Evolutionary conservation across 345 rosid genomes (phyloP).

Genomic region (Camelina laxa): DNA sequence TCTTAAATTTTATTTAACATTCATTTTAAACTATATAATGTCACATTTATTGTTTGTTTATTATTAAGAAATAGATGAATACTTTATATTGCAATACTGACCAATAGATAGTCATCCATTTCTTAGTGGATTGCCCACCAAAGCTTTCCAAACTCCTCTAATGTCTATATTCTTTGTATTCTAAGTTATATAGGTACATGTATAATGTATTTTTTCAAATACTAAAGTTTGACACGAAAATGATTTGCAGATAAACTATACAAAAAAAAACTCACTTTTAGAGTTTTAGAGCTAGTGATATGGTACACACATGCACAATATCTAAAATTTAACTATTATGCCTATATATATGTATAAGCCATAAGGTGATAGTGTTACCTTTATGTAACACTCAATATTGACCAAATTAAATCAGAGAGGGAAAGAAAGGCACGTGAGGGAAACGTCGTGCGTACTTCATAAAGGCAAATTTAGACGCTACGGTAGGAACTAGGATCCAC

Average conservation of each 20-base stretch:
- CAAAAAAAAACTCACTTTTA: neutral
- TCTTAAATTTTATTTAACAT: conserved; percentile 8
- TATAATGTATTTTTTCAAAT: neutral
- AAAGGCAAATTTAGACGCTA: conserved; percentile 26
- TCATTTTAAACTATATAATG: conserved; percentile 18
- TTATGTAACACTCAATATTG: conserved; percentile 25
- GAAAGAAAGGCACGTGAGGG: conserved; percentile 38
- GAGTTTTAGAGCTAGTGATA: neutral
- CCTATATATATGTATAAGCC: neutral
- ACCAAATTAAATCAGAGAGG: conserved; percentile 18
- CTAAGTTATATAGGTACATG: neutral
- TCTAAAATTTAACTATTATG: neutral
- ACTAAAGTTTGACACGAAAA: neutral
- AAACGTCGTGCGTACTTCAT: conserved; percentile 31
- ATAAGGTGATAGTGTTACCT: conserved; percentile 11
- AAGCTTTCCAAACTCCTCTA: conserved; percentile 28
- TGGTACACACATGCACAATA: neutral
- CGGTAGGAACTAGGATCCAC: conserved; percentile 41
- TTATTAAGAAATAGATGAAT: conserved; percentile 5
- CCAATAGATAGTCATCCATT: conserved; percentile 9
- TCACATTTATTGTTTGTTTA: conserved; percentile 7
- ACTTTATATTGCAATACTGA: conserved; percentile 12
- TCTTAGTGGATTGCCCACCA: conserved; percentile 38
- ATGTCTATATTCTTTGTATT: conserved; percentile 19
- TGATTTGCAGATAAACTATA: conserved; percentile 11